Base-by-base conservation (phyloP, 192 early-diverging fungal species). In the Thoreauomyces humboldtii region DNA sequence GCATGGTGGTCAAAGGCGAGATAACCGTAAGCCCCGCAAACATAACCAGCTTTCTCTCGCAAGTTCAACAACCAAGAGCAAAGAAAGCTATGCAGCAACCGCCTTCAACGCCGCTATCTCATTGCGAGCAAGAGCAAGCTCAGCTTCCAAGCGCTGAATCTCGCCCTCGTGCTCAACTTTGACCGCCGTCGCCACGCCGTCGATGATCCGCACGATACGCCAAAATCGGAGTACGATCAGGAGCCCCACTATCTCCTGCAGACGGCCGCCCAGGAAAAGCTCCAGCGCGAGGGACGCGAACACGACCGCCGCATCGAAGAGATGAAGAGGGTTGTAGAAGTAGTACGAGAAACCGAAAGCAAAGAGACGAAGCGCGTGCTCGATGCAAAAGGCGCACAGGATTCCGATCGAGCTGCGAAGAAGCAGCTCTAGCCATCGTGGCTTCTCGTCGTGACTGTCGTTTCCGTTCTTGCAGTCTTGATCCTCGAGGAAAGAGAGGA, bases 271-370 rank as follows among this genome's bases (percentile, higher is more conserved):
- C 34, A 71, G 42, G 2, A 34, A 27, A 9, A 75, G 31, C 31
- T 75, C 69, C 1, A 66, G 38, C 14, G 68, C 42, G 5, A 71
- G 45, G 15, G 73, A 75, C 19, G 50, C 52, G 21, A 71, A 19
- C 17, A 75, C 73, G 37, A 75, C 62, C 1, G 45, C 28, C 4
- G 65, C 64, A 47, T 75, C 73, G 28, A 75, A 67, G 3, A 60
- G 46, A 29, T 75, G 73, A 2, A 75, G 55, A 0, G 50, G 38
- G 14, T 35, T 46, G 29, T 35, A 17, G 21, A 43, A n/a, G 41
- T 58, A 75, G 65, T 68, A 70, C 7, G 32, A 0, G 46, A 37
- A 2, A n/a, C 73, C 73, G 41, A 62, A 64, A 4, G 56, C 73
- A 31, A 56, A 61, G 21, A 75, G 35, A 2, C 69, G 57, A 9